Conservation (phyloP, 371 early-diverging fungal species). For the Mucor racemosus region DNA sequence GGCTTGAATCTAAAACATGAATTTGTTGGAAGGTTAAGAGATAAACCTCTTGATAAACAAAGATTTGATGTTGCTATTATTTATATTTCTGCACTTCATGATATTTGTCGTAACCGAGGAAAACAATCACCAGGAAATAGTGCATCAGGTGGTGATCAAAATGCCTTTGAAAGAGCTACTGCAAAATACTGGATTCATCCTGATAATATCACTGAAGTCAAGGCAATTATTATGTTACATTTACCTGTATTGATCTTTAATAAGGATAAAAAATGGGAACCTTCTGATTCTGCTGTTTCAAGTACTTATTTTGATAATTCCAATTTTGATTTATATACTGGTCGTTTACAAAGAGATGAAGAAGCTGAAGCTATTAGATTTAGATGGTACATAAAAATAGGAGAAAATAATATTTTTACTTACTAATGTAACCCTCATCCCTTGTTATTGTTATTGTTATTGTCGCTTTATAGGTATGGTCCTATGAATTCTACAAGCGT, state of each 20-base stretch:
- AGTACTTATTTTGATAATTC: slow-evolving; percentile 34
- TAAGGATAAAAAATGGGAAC: slow-evolving; percentile 23
- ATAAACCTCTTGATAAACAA: slow-evolving; percentile 34
- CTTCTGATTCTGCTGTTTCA: slow-evolving; percentile 33
- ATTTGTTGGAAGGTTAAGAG: slow-evolving; percentile 24
- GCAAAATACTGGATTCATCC: slow-evolving; percentile 94
- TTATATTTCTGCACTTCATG: slow-evolving; percentile 35
- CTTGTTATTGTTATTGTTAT: slow-evolving; percentile 15
- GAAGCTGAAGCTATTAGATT: slow-evolving; percentile 88
- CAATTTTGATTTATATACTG: slow-evolving; percentile 43
- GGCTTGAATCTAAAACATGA: slow-evolving; percentile 19
- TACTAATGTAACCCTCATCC: slow-evolving; percentile 41
- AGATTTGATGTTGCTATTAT: slow-evolving; percentile 34
- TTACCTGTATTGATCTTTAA: slow-evolving; percentile 92
- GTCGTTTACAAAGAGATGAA: slow-evolving; percentile 86
- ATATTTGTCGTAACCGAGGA: slow-evolving; percentile 29
- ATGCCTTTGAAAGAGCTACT: slow-evolving; percentile 35
- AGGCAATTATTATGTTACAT: slow-evolving; percentile 86
- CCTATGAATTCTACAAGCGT: slow-evolving; percentile 58
- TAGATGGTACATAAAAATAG: slow-evolving; percentile 58
- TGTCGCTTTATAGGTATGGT: slow-evolving; percentile 64
- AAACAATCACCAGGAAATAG: slow-evolving; percentile 30
- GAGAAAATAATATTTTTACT: slow-evolving; percentile 30
- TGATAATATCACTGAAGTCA: slow-evolving; percentile 95
- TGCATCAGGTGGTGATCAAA: slow-evolving; percentile 31